Base-by-base conservation (phyloP, 225 moss, liverwort and hornwort species). In the Lunularia cruciata region DNA sequence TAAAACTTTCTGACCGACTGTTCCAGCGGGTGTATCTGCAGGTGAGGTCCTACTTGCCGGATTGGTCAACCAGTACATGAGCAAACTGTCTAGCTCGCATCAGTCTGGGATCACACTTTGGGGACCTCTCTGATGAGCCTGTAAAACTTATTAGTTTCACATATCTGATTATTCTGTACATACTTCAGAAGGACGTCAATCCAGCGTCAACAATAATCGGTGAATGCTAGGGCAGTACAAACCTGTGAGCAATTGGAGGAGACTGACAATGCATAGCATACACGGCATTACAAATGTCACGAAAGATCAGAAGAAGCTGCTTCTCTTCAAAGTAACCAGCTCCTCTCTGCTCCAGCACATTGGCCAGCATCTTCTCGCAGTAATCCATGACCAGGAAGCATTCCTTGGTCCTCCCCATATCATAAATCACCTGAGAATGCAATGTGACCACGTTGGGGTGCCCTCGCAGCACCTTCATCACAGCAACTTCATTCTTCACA, bases 251-350 rank as follows among this genome's bases (percentile, higher is more conserved):
- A 77, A 93, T 68, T 33, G 96, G 87, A 52, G 92, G 92, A 47
- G 87, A 86, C 57, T 90, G 96, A 73, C 85, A 90, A 84, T 98
- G 96, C 96, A 98, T 92, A 3, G 92, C 96, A 34, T 89, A 98
- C 3, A 92, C 90, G 0, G 96, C 96, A 90, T 93, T 93, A 69
- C 89, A 91, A 52, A 98, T 70, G 22, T 93, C 89, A 22, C 87
- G 81, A 68, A 98, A 98, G 32, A 98, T 90, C 14, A 83, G 61
- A 18, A 98, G 76, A 43, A 98, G 71, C 57, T 98, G 90, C 81
- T 92, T 98, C 77, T 98, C 96, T 15, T 92, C 96, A 55, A 87
- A 98, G 57, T 77, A 92, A 0, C 96, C 92, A 18, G 89, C 89
- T 51, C 96, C 96, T 39, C 96, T 79, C 73, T 79, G 89, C 74